Evolutionary conservation across 257 asterid genomes (phyloP), one percentile per base, ranked within the genome.

Genomic region (Nicotiana tabacum): DNA sequence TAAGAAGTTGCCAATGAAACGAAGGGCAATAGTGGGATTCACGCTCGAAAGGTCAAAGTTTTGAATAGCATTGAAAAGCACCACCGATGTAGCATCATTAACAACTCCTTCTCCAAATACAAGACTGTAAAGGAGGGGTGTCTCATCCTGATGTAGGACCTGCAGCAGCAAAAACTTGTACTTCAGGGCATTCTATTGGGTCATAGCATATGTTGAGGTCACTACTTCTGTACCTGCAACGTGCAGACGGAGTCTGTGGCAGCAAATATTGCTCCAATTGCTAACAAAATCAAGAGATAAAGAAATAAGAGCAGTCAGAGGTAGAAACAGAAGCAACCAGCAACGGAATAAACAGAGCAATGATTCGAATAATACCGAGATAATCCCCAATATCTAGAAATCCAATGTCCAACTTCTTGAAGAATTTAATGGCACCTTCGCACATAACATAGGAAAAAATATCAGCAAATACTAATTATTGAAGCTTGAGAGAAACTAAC

Each of bases 181-280:
- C 61, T 78, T 68, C 16, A n/a, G 83, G 35, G 56, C 57, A 51
- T 67, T 53, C 12, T 46, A 66, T 21, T 65, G 37, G 27, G 57
- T 83, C 72, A 29, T 17, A 70, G 30, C 62, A 48, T 37, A 10
- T 58, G n/a, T 30, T 21, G 13, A 66, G 12, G 5, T 0, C 56
- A 72, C 65, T 24, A 65, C 82, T 33, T 66, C 57, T 33, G 21
- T 84, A 87, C 91, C 90, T 87, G 90, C 89, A 89, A 87, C 33
- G 91, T 89, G 86, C 91, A 89, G 55, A 89, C 90, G 69, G 91
- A 89, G 85, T 89, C 91, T 66, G 91, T 89, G 60, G 91, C 91
- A 33, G 91, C 84, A 81, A 89, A 89, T 78, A 87, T 89, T 61
- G 90, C 90, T 55, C 90, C 91, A 74, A 87, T 85, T 66, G 91